These are phyloP conservation scores for Metschnikowia vanudenii DNA, from an alignment of 805 yeast genomes.

Conservation along the genomic window DNA sequence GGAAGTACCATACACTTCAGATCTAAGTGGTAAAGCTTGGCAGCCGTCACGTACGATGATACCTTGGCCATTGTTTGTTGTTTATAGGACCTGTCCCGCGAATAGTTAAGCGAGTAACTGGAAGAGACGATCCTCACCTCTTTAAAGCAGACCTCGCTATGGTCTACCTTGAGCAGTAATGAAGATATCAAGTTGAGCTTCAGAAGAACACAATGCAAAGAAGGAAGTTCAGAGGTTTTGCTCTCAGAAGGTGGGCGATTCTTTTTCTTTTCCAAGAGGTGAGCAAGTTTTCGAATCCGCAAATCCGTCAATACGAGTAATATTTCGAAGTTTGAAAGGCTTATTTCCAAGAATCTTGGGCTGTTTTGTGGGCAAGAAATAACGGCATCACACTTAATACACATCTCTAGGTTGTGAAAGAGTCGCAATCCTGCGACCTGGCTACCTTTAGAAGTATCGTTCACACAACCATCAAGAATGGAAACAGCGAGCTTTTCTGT, in stretches of 20 bases:
- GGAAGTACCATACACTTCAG: constrained; percentile 37
- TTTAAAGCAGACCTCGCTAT: constrained; percentile 14
- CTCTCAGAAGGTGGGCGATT: not conserved
- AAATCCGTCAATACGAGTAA: constrained; percentile 9
- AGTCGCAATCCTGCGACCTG: constrained; percentile 6
- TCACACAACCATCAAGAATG: constrained; percentile 15
- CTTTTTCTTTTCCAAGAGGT: constrained; percentile 6
- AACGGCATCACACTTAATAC: constrained; percentile 6
- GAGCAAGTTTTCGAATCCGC: constrained; percentile 12
- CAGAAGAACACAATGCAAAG: constrained; percentile 7
- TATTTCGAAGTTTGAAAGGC: constrained; percentile 11
- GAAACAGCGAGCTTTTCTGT: constrained; percentile 7
- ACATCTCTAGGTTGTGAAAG: constrained; percentile 17
- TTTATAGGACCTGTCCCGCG: constrained; percentile 14
- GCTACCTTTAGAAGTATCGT: constrained; percentile 3
- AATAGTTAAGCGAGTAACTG: constrained; percentile 14
- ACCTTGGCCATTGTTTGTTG: constrained; percentile 16
- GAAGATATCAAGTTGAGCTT: constrained; percentile 12
- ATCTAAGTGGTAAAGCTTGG: constrained; percentile 28
- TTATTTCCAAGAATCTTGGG: not conserved
- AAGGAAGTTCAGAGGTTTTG: not conserved
- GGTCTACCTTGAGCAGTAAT: constrained; percentile 19
- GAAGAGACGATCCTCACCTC: constrained; percentile 15
- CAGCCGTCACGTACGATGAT: constrained; percentile 28
- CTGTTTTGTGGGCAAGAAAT: constrained; percentile 8